A percentile compares a stretch with the other conserved stretches of the same genome.
These are phyloP conservation scores for Exophiala phaeomuriformis DNA, from an alignment of 2,329 filamentous ascomycete species.

Conservation along the genomic window DNA sequence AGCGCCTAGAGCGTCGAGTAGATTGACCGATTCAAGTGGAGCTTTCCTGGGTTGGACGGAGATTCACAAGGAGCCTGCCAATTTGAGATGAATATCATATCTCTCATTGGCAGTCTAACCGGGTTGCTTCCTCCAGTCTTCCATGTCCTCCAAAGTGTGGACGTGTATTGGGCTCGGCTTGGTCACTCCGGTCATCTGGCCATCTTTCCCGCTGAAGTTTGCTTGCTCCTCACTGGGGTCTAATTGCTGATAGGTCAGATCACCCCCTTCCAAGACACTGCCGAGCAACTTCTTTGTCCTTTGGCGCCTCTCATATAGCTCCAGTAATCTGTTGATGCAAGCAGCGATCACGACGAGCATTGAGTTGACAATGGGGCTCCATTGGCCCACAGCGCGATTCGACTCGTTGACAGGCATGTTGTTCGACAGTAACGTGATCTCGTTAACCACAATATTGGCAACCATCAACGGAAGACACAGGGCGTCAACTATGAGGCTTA, in stretches of 20 bases:
- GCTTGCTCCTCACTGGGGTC: no score
- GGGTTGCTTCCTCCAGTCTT: conserved; percentile 7
- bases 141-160: conserved; percentile 19
- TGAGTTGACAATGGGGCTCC: conserved; percentile 26
- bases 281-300: conserved; percentile 9
- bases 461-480: conserved; percentile 26
- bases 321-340: conserved; percentile 20
- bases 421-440: conserved; percentile 24
- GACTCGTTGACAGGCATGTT: conserved; percentile 26
- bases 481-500: conserved; percentile 27
- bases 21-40: no score
- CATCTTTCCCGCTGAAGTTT: neutral
- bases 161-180: conserved; percentile 21
- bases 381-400: conserved; percentile 27
- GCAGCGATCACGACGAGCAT: conserved; percentile 27
- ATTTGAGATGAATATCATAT: no score
- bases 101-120: neutral
- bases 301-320: conserved; percentile 14
- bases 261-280: neutral
- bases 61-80: no score
- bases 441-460: conserved; percentile 28
- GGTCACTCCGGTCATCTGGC: conserved; percentile 15
- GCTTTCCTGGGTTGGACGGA: no score
- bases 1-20: no score
- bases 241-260: no score